Percentiles rank a stretch among this genome's conserved stretches.
These are phyloP conservation scores for Tuber brumale DNA, from an alignment of 495 filamentous ascomycete species.

Conservation along the genomic window DNA sequence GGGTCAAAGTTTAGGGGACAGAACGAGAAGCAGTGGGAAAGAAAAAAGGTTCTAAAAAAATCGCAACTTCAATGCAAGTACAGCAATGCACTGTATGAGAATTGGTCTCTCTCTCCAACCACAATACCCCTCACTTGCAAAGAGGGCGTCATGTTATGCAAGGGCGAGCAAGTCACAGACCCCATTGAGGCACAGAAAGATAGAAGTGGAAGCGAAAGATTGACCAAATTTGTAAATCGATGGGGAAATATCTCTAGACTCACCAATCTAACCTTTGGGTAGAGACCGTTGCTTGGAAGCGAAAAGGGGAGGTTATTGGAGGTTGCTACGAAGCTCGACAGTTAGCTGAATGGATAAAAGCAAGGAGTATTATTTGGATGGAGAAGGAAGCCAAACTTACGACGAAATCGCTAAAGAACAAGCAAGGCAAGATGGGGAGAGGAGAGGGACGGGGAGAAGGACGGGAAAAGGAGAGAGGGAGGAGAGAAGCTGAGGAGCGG, in stretches of 20 bases:
- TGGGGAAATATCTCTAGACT: conserved; percentile 14
- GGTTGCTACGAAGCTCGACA: neutral
- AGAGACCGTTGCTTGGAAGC: neutral
- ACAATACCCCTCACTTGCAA: conserved; percentile 32
- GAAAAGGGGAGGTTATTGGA: neutral
- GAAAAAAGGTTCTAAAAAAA: conserved; percentile 14
- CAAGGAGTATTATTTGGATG: neutral
- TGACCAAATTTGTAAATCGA: conserved; percentile 10
- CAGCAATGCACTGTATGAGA: conserved; percentile 18
- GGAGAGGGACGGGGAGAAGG: conserved; percentile 6
- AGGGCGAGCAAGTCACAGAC: conserved; percentile 29
- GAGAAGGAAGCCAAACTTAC: conserved; percentile 16
- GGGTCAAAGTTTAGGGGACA: conserved; percentile 19
- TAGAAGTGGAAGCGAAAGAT: conserved; percentile 10
- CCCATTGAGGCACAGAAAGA: conserved; percentile 1
- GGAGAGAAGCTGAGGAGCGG: conserved; percentile 25
- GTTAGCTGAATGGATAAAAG: neutral
- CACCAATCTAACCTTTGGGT: conserved; percentile 29
- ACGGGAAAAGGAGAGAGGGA: conserved; percentile 31
- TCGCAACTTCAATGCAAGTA: conserved; percentile 32
- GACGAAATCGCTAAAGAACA: conserved; percentile 17
- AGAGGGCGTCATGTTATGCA: conserved; percentile 22
- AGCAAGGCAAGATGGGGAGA: conserved; percentile 10
- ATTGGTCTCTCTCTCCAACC: neutral
- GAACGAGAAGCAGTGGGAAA: conserved; percentile 26